These are phyloP conservation scores for Coemansia sp. DNA, from an alignment of 371 early-diverging fungal species.

Conservation along the genomic window DNA sequence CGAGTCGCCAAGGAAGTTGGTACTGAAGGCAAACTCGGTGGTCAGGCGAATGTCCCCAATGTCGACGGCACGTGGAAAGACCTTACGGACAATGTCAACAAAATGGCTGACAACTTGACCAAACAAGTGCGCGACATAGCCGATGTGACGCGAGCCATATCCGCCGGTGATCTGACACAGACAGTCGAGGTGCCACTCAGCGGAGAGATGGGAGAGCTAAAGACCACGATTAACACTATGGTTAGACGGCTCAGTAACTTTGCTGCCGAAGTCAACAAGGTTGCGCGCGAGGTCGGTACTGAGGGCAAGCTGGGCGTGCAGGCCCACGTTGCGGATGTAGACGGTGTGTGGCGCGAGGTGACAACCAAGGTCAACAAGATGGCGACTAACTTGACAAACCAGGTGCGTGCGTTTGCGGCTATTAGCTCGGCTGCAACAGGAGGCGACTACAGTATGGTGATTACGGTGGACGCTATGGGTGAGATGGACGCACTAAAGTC, in stretches of 20 bases:
- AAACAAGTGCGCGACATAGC: slow-evolving; percentile 57
- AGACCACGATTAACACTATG: slow-evolving; percentile 73
- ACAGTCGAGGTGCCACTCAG: slow-evolving; percentile 59
- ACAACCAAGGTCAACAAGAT: slow-evolving; percentile 63
- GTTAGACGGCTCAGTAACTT: slow-evolving; percentile 57
- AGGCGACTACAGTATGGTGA: slow-evolving; percentile 66
- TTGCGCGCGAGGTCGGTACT: slow-evolving; percentile 56
- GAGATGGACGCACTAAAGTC: slow-evolving; percentile 78
- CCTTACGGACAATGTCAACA: slow-evolving; percentile 65
- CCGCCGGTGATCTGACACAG: slow-evolving; percentile 58
- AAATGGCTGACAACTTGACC: slow-evolving; percentile 62
- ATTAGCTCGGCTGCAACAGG: slow-evolving; percentile 53
- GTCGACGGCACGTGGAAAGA: slow-evolving; percentile 66
- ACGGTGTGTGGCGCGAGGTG: slow-evolving; percentile 71
- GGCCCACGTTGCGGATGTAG: slow-evolving; percentile 56
- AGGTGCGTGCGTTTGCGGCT: slow-evolving; percentile 54
- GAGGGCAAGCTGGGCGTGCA: slow-evolving; percentile 60
- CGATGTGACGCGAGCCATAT: slow-evolving; percentile 42
- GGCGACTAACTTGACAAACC: slow-evolving; percentile 61
- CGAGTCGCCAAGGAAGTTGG: slow-evolving; percentile 68
- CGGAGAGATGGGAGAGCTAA: slow-evolving; percentile 58
- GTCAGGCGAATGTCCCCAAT: slow-evolving; percentile 58
- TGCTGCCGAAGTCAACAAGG: slow-evolving; percentile 53
- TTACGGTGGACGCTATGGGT: slow-evolving; percentile 71
- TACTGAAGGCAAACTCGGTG: slow-evolving; percentile 62